Evolutionary conservation across 2,329 filamentous ascomycete genomes (phyloP), one percentile per base, ranked within the genome.

Genomic region (Calonectria leucothoes): DNA sequence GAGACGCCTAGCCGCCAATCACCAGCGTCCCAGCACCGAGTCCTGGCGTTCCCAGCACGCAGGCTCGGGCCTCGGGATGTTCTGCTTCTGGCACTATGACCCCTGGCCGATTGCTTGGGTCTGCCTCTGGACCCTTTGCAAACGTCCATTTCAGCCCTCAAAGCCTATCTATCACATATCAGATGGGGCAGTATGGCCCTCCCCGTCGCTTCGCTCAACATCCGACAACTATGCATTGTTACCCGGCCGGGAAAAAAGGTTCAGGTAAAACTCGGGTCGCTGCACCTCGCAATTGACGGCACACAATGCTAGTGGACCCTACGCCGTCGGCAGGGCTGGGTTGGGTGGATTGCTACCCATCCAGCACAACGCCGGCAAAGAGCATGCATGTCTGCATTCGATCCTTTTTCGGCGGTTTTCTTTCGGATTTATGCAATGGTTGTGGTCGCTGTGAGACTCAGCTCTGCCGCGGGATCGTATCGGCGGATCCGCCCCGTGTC

Each of bases 61-160:
- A 75, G 81, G 75, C 76, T 81, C 80, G 80, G 81, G 79, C 79
- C 77, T 79, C 78, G 77, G 79, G 76, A 80, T 80, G 79, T 80
- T 75, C 79, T 80, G 79, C 79, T 80, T 80, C 76, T 77, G 73
- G 75, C 75, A 73, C 73, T 70, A 77, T 78, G 71, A 61, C 55
- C 72, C 76, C 74, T 78, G 73, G 71, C 75, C 70, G 66, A 72
- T 71, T 68, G 66, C 69, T 51, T 69, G 51, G 70, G 70, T 72
- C 72, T 25, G 20, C 55, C 49, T 73, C 55, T 67, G 61, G 73
- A 75, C 69, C 75, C 71, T 77, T 76, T 71, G 67, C 70, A 39
- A 74, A 66, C 69, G 61, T 74, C 59, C 70, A 71, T 69, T 69
- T 72, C 63, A 72, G 66, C 71, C 70, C 57, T 70, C 65, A 65